Base-by-base conservation (phyloP, 1,284 basidiomycete species). In the Ustilago vetiveriae region DNA sequence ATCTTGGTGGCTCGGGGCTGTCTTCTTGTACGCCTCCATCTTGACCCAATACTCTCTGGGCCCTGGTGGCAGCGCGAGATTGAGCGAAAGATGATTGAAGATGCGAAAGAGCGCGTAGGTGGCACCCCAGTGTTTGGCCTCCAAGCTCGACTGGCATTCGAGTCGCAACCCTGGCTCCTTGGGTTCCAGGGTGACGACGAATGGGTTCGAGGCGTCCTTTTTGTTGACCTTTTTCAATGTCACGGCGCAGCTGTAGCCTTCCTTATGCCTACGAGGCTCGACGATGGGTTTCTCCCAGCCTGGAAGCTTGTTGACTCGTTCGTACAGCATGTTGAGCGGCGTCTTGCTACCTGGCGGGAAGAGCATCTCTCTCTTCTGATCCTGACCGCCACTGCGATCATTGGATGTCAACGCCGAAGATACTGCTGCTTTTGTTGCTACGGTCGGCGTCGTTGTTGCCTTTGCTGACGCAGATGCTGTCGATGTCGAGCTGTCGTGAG, bases 301-400 rank as follows among this genome's bases (percentile, higher is more conserved):
- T 16, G 73, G 73, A 22, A 75, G 59, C 60, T 79, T 81, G 41
- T 78, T 69, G 37, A 78, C 58, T 24, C 79, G 59, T 59, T 82
- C 81, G 46, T 81, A 76, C 30, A 82, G 73, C 54, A 82, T 66
- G 50, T 76, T 76, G 36, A 81, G 67, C n/a, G 81, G 81, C 19
- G 79, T 79, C 72, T 82, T 82, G 54, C 68, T 73, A 22, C 80
- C 79, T 13, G 76, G 76, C 4, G 81, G 80, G 63, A 82, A 82
- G 23, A 82, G 72, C 51, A 71, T 62, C 44, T 71, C 63, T 23
- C 68, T 26, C 45, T 59, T 55, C 45, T 64, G 63, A 3, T 16
- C 43, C 13, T 36, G 43, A 10, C 41, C 46, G 11, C 51, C 27
- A n/a, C 44, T 45, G 38, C 43, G 9, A 36, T 19, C 37, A 35